phyloP scores from a whole-genome alignment of 371 early-diverging fungal species.

The Choanephora cucurbitarum region DNA sequence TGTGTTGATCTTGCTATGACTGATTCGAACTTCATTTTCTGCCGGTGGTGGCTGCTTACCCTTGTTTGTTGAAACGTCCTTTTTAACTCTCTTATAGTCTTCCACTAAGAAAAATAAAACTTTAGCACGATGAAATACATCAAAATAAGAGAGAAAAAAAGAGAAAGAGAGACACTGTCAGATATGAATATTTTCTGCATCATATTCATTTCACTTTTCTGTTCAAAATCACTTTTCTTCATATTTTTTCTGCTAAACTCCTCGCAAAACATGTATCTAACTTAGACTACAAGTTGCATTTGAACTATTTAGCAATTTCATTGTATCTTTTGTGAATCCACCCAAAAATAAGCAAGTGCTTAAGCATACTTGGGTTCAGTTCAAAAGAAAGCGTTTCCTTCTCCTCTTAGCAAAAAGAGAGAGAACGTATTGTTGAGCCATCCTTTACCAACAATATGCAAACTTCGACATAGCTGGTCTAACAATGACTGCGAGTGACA shows the following conservation, averaged over 20 bases:
- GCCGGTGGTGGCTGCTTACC: conserved; percentile 29
- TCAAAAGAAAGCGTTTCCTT: conserved; percentile 13
- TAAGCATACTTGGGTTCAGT: conserved; percentile 31
- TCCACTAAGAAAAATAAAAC: conserved; percentile 45
- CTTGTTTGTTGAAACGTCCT: conserved; percentile 20
- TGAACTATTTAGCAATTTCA: background rate
- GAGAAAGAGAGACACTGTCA: background rate
- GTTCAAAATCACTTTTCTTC: background rate
- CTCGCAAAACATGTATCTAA: background rate
- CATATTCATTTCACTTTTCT: conserved; percentile 4
- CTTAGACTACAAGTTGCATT: conserved; percentile 1
- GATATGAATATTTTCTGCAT: background rate
- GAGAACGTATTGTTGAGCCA: conserved; percentile 31
- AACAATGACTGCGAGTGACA: conserved; percentile 30
- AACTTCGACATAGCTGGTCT: conserved; percentile 34
- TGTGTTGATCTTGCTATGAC: conserved; percentile 32
- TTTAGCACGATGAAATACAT: background rate
- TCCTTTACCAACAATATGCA: conserved; percentile 45
- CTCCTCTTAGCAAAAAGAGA: background rate
- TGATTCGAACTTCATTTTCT: conserved; percentile 48
- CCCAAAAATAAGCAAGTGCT: conserved; percentile 15
- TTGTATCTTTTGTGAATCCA: conserved; percentile 31
- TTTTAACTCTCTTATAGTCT: conserved; percentile 35
- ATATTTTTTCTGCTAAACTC: background rate
- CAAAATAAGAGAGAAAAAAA: background rate